Evolutionary conservation across 2,329 filamentous ascomycete species (phyloP), one percentile per base, ranked within the genome.

Genomic region (Cercospora canescens): DNA sequence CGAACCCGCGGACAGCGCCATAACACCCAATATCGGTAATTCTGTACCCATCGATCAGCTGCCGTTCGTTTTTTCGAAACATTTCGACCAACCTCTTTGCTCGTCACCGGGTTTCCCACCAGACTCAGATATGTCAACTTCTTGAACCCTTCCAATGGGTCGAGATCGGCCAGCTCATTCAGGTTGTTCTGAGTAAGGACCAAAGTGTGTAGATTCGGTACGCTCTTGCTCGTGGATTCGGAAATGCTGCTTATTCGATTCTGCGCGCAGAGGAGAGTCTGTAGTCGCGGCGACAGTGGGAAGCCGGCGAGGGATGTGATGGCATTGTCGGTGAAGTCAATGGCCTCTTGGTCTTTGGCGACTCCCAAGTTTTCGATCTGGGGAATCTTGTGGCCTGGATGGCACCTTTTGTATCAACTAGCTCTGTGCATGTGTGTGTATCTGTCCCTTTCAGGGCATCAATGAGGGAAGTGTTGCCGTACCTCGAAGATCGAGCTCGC

Each of bases 401-500:
- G 81, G 79, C 37, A 66, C 56, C 68, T 73, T 62, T 73, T 76
- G 74, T 73, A 77, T 78, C 72, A 78, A 75, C 76, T 76, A 75
- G 76, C 76, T 78, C 79, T 83, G 55, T 60, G 66, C 59, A 56
- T 88, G 88, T 93, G 92, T 92, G 92, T 92, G 93, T 88, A 96
- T 95, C 93, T 94, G 92, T 86, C 89, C 93, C 93, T 96, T 93
- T 91, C 91, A 88, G 83, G 82, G 87, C 74, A 76, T 71, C 66
- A 52, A 63, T 65, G 68, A 70, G 70, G 69, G 65, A 71, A 70
- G 74, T 69, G 70, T 39, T 62, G 88, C 66, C 93, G 89, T 91
- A 98, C 95, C 95, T 97, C 95, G 90, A 76, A 99, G 92, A 86
- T 98, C 94, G 80, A 99, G 89, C 88, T 99, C 95, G 81, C 95